A percentile compares a stretch with the other conserved stretches of the same genome.
Conservation (phyloP, 768 basidiomycete species). For the Amanita pallidorosea region DNA sequence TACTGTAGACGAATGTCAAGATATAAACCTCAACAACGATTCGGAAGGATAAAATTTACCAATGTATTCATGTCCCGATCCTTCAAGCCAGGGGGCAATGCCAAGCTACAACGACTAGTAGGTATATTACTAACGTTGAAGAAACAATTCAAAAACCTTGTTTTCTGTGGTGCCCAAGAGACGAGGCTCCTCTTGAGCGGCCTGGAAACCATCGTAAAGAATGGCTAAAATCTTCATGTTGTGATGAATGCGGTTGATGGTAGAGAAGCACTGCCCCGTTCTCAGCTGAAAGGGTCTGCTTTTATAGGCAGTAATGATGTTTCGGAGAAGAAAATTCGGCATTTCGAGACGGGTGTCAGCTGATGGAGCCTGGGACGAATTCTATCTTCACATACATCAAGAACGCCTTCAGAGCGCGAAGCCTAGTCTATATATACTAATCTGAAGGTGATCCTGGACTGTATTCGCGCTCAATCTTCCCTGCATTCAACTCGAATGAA, state of each 20-base stretch:
- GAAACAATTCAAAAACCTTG: conserved; percentile 30
- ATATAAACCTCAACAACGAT: conserved; percentile 3
- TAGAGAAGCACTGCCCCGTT: not conserved
- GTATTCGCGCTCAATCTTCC: no score
- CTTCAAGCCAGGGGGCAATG: conserved; percentile 55
- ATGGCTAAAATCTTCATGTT: conserved; percentile 54
- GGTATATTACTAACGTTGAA: not conserved
- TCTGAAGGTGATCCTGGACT: no score
- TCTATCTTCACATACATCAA: no score
- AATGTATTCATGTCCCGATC: conserved; percentile 65
- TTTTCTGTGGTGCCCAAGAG: conserved; percentile 78
- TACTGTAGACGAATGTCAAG: not conserved
- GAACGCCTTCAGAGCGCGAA: no score
- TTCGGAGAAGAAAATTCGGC: not conserved
- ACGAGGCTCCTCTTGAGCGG: conserved; percentile 60
- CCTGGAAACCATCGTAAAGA: conserved; percentile 57
- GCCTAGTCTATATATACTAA: no score
- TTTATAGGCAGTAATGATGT: conserved; percentile 6
- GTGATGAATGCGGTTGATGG: not conserved
- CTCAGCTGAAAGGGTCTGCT: not conserved
- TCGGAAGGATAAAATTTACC: conserved; percentile 26
- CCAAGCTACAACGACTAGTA: conserved; percentile 43
- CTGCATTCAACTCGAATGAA: no score
- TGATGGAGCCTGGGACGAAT: no score
- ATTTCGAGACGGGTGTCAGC: not conserved